Evolutionary conservation across 2,329 filamentous ascomycete genomes (phyloP).

Genomic region (Stemphylium vesicarium): DNA sequence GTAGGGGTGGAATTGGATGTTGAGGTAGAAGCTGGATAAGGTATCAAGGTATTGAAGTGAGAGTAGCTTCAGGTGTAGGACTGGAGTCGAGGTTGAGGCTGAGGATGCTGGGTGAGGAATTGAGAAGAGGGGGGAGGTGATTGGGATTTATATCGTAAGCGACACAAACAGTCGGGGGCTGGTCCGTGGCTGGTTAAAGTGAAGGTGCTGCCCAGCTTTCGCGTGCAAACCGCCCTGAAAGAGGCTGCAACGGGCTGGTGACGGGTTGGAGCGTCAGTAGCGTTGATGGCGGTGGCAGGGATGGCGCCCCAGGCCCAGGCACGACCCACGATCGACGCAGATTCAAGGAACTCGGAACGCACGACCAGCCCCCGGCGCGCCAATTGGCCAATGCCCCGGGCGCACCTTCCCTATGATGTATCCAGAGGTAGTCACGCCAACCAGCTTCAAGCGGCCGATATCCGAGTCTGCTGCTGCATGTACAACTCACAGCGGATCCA

Average conservation of each 20-base stretch:
- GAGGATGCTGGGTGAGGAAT: conserved; percentile 19
- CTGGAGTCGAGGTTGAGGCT: conserved; percentile 16
- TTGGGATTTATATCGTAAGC: conserved; percentile 26
- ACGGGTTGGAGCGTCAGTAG: conserved; percentile 19
- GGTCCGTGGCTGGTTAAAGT: conserved; percentile 24
- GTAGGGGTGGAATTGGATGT: conserved; percentile 24
- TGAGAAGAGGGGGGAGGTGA: neutral
- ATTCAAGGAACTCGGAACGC: conserved; percentile 18
- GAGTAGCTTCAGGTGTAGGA: conserved; percentile 16
- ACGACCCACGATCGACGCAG: conserved; percentile 21
- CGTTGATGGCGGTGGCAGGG: conserved; percentile 15
- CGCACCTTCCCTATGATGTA: conserved; percentile 26
- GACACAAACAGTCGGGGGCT: conserved; percentile 12
- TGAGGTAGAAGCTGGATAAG: conserved; percentile 25
- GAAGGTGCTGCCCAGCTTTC: conserved; percentile 14
- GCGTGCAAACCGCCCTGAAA: conserved; percentile 5
- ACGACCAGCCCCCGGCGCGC: neutral
- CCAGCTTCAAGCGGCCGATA: conserved; percentile 11
- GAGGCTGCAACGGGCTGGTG: conserved; percentile 9
- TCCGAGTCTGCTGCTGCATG: conserved; percentile 18
- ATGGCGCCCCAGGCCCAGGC: conserved; percentile 13
- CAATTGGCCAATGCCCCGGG: conserved; percentile 24
- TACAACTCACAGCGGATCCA: conserved; percentile 23
- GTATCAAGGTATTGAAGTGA: conserved; percentile 15
- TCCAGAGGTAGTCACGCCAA: conserved; percentile 10